Percentiles rank a stretch among this genome's conserved stretches.
Evolutionary conservation across 768 basidiomycete species (phyloP).

Genomic region (Suillus clintonianus): DNA sequence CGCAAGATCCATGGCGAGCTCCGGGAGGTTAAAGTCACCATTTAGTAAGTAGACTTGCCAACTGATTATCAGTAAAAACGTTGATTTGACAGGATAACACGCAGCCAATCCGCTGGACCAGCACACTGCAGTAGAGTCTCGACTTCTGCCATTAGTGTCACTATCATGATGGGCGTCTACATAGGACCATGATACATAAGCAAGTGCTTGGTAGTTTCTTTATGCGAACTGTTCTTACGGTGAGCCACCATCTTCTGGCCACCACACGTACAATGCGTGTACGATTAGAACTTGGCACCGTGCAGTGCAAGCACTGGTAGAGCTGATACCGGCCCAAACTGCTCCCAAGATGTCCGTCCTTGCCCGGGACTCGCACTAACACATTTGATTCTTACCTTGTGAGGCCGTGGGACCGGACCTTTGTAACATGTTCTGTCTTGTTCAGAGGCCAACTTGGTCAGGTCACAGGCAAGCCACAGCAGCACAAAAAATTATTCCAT

Average conservation of each 20-base stretch:
- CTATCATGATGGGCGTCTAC: neutral
- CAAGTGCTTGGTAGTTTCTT: neutral
- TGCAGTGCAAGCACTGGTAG: neutral
- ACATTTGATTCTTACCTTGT: neutral
- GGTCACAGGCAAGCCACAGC: too few species aligned
- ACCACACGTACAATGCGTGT: slow-evolving; percentile 1
- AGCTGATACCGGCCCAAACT: neutral
- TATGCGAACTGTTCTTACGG: neutral
- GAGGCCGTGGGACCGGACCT: too few species aligned
- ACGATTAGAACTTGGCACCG: neutral
- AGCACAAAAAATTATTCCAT: neutral
- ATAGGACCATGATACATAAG: neutral
- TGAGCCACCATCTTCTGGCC: slow-evolving; percentile 1
- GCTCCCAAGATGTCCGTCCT: neutral
- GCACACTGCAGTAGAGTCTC: neutral
- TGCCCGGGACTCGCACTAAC: neutral
- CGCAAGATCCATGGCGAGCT: neutral
- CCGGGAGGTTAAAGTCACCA: too few species aligned
- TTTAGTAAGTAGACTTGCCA: neutral
- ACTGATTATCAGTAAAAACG: neutral
- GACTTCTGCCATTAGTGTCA: neutral
- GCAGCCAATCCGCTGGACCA: neutral
- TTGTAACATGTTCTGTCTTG: too few species aligned
- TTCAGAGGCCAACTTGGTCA: too few species aligned
- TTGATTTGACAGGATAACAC: neutral